Evolutionary conservation across 176 grass and related monocot genomes (phyloP).

Genomic region (Carex pumila): DNA sequence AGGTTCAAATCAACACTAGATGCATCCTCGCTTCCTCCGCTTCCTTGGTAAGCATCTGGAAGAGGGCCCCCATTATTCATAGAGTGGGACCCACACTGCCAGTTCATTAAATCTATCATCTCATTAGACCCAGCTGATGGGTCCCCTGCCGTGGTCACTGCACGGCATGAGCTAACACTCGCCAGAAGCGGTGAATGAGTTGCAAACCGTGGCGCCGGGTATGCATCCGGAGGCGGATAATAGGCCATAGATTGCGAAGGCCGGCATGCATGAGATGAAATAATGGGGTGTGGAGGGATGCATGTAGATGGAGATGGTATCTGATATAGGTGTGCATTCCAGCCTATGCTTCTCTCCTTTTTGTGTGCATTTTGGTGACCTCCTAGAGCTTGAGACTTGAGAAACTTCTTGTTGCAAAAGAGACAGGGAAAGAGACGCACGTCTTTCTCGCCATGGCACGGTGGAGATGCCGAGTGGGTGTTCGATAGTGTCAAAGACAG

Average conservation of each 20-base stretch:
- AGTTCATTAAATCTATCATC: conserved; percentile 43
- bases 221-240: not conserved
- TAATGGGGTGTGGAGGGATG: conserved; percentile 2
- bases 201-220: conserved; percentile 19
- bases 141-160: conserved; percentile 21
- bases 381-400: conserved; percentile 92
- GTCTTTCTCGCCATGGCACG: conserved; percentile 15
- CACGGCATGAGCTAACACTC: conserved; percentile 10
- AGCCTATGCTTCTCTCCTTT: conserved; percentile 65
- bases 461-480: not conserved
- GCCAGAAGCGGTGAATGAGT: conserved; percentile 19
- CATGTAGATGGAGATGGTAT: not conserved
- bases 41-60: not conserved
- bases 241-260: conserved; percentile 7
- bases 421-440: conserved; percentile 90
- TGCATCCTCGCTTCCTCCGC: not conserved
- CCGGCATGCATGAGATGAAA: conserved; percentile 41
- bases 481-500: conserved; percentile 5
- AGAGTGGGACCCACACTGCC: conserved; percentile 26
- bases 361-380: conserved; percentile 98
- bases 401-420: conserved; percentile 98
- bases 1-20: conserved; percentile 18
- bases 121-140: conserved; percentile 20
- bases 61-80: not conserved
- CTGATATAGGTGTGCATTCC: conserved; percentile 74